Evolutionary conservation across 2,329 filamentous ascomycete species (phyloP), one percentile per base, ranked within the genome.

Genomic region (Pseudophaeomoniella oleicola): DNA sequence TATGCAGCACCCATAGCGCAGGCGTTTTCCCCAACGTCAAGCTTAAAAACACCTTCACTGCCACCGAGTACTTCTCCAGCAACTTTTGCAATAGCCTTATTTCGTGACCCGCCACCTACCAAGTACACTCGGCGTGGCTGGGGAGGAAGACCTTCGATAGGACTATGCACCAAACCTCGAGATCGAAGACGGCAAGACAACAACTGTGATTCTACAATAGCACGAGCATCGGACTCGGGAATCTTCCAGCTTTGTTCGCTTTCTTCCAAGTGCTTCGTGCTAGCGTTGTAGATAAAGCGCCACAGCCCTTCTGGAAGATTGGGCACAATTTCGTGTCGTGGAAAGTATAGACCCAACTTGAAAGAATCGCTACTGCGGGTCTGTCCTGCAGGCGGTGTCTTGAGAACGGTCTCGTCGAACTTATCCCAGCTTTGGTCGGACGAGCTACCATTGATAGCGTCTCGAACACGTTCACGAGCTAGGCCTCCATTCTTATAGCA

Each of bases 401-500:
- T 62, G 30, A 82, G 62, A 3, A 87, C 76, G 34, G 69, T 64
- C 42, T 72, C 59, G 66, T 96, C 90, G 68, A 96, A 98, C 36
- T 59, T 68, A 35, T 74, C 71, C 90, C 90, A 98, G 9, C 64
- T 38, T 78, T 57, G 6, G 52, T 39, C n/a, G 53, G 67, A 3
- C 58, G 46, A 18, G 58, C 64, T 56, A 16, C 61, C 59, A 42
- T 85, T 80, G 36, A 96, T 73, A 0, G 73, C 69, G 53, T 98
- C 85, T 37, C 90, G 81, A 43, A 96, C 75, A 50, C 82, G 78
- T 56, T 98, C 90, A 32, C 90, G 81, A 2, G 90, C 88, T 1
- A 96, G 75, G 2, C 86, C 86, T 47, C 90, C 90, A 60, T 98
- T 98, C 63, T 96, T 96, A 68, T 96, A 98, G 69, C 90, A 98